A percentile compares a stretch with the other conserved stretches of the same genome.
Conservation (phyloP, 2,329 filamentous ascomycete genomes). For the Aotearoamyces nothofagi region DNA sequence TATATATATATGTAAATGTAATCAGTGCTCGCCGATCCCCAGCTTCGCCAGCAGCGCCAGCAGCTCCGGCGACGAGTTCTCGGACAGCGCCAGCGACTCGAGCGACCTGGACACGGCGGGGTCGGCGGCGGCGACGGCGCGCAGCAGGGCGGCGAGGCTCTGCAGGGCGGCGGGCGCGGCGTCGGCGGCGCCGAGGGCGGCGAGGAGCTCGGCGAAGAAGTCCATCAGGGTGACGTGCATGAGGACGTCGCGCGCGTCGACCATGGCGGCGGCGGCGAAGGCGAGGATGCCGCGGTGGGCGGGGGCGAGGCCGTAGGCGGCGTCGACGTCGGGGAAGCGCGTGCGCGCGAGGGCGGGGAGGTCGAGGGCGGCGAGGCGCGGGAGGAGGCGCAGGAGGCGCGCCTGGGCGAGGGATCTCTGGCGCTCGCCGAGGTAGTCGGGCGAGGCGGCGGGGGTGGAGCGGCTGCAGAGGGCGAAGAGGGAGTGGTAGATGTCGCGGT, state of each 20-base stretch:
- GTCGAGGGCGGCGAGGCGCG: slow-evolving; percentile 15
- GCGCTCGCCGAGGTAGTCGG: slow-evolving; percentile 14
- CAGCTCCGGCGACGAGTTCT: slow-evolving; percentile 14
- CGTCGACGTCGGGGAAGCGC: slow-evolving; percentile 15
- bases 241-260: slow-evolving; percentile 18
- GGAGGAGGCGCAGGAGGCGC: slow-evolving; percentile 17
- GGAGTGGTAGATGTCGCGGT: slow-evolving; percentile 27
- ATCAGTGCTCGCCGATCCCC: background rate
- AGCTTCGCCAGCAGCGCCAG: slow-evolving; percentile 10
- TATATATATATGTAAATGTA: background rate
- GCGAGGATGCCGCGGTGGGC: slow-evolving; percentile 14
- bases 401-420: slow-evolving; percentile 20
- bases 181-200: slow-evolving; percentile 15
- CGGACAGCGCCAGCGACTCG: slow-evolving; percentile 12
- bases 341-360: slow-evolving; percentile 13
- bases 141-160: slow-evolving; percentile 13
- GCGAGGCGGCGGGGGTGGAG: slow-evolving; percentile 8
- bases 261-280: slow-evolving; percentile 18
- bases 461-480: slow-evolving; percentile 25
- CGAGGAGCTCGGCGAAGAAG: slow-evolving; percentile 18
- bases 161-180: slow-evolving; percentile 13
- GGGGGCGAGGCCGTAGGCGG: slow-evolving; percentile 7
- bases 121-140: slow-evolving; percentile 13
- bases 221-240: slow-evolving; percentile 20
- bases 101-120: slow-evolving; percentile 14